Base-by-base conservation (phyloP, 345 rosid species). In the Populus nigra region DNA sequence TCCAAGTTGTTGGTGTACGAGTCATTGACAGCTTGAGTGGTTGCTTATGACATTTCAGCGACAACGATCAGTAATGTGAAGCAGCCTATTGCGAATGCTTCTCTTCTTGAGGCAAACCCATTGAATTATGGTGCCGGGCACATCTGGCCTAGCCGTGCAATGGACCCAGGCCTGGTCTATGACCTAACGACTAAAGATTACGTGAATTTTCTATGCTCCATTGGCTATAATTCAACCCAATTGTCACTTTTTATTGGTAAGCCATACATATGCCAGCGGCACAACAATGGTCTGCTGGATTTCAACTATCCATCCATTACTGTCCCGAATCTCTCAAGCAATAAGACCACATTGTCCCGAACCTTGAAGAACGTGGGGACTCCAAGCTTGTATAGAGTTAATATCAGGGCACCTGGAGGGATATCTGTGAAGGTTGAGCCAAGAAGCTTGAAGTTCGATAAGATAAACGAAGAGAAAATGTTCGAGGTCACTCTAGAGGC, bases 161-260 rank as follows among this genome's bases (percentile, higher is more conserved):
- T 45, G 57, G 77, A 79, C n/a, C 79, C 83, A 13, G 83, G 83
- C 22, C 20, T 80, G 47, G 79, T 80, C 49, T 80, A 76, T 35
- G 83, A 80, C 63, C 43, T 76, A 39, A 76, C 55, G 22, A 35
- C 43, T 1, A 41, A 23, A 8, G 83, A 80, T 49, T 76, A 80
- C 79, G 25, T 76, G 33, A 71, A 71, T 57, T 76, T 75, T 43
- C 47, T 80, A 10, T 80, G 83, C 70, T 38, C 72, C 72, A 59
- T 71, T 1, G 79, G 79, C 45, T 80, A 76, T 61, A 76, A 76
- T 17, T 6, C 50, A 55, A 66, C 57, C 18, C 73, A 76, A 41
- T 7, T 76, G 10, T 43, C 68, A 55, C 11, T 29, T 9, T 76
- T 80, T 66, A 5, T n/a, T 23, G 68, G 73, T 8, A 8, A 18